Base-by-base conservation (phyloP, 225 moss, liverwort and hornwort genomes). In the Bryoerythrophyllum caledonicum region DNA sequence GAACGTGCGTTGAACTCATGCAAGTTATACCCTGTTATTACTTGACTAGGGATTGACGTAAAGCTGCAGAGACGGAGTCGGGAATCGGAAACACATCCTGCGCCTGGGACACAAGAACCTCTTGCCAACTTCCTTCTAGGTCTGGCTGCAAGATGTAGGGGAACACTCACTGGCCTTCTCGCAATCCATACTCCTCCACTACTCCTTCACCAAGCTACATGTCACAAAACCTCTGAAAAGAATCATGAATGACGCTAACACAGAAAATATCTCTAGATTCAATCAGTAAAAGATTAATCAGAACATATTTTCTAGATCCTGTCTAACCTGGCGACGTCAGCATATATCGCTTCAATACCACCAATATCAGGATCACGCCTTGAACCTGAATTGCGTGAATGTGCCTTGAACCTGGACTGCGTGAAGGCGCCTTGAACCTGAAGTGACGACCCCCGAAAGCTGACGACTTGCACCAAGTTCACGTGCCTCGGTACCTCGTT, bases 41-140 rank as follows among this genome's bases (percentile, higher is more conserved):
- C 81, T 67, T 78, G 75, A 78, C 85, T 75, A 81, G 21, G 85
- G 85, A 68, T 85, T 85, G 49, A 75, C 71, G 32, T 77, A 75
- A 34, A 81, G 78, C 70, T 85, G 85, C 24, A 78, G 62, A 10
- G n/a, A 78, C 21, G 27, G 55, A 78, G 16, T 81, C 81, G 0
- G 85, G 81, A 9, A 85, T 78, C 9, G 60, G 71, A 28, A 78
- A 75, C 17, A 78, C 81, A 58, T 78, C 72, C 32, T 67, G 66
- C 19, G 84, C 84, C 3, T 75, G 78, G 28, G 51, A 74, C 56
- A 85, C 78, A 41, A 85, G 65, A 56, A 60, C 78, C 27, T 85
- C 85, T 67, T 85, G 81, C 85, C 81, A 81, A 52, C 80, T 76
- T 40, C 82, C 82, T 65, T 59, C 68, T 7, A 78, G 38, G 17